Percentiles rank a stretch among this genome's conserved stretches.
These are phyloP conservation scores for Rhizophora mangle DNA, from an alignment of 345 rosid genomes.

Conservation along the genomic window DNA sequence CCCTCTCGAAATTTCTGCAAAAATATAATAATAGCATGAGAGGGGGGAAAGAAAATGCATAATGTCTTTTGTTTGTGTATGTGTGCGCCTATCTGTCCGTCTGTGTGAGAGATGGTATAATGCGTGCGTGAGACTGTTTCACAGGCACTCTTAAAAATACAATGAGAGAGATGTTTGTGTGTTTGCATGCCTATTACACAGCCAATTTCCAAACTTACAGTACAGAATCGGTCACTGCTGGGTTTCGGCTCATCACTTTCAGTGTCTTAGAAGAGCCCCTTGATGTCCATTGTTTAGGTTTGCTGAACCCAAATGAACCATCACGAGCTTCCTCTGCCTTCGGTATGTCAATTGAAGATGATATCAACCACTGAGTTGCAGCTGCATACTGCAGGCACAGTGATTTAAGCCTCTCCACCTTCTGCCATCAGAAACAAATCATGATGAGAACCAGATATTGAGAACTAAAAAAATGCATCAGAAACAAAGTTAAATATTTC, in stretches of 20 bases:
- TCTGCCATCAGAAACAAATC: conserved; percentile 47
- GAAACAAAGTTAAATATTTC: not conserved
- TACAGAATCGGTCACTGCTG: conserved; percentile 67
- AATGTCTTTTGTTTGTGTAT: too few relatives aligned
- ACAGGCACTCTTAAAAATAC: not conserved
- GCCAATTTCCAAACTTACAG: conserved; percentile 54
- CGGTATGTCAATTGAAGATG: conserved; percentile 68
- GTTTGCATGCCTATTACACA: not conserved
- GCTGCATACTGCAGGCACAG: conserved; percentile 86
- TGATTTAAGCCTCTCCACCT: conserved; percentile 82
- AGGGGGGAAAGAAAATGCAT: not conserved
- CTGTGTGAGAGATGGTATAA: too few relatives aligned
- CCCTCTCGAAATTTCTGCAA: conserved; percentile 80
- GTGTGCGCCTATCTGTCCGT: too few relatives aligned
- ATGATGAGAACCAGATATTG: not conserved
- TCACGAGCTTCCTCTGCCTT: conserved; percentile 39
- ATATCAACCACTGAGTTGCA: conserved; percentile 92
- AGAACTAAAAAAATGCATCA: not conserved
- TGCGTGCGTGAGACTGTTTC: too few relatives aligned
- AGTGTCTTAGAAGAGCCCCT: conserved; percentile 38
- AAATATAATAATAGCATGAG: not conserved
- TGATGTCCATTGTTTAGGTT: conserved; percentile 37
- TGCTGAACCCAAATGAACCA: conserved; percentile 21
- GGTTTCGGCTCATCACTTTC: conserved; percentile 42
- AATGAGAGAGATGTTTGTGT: not conserved